Evolutionary conservation across 257 asterid species (phyloP).

Genomic region (Knoxia roxburghii): DNA sequence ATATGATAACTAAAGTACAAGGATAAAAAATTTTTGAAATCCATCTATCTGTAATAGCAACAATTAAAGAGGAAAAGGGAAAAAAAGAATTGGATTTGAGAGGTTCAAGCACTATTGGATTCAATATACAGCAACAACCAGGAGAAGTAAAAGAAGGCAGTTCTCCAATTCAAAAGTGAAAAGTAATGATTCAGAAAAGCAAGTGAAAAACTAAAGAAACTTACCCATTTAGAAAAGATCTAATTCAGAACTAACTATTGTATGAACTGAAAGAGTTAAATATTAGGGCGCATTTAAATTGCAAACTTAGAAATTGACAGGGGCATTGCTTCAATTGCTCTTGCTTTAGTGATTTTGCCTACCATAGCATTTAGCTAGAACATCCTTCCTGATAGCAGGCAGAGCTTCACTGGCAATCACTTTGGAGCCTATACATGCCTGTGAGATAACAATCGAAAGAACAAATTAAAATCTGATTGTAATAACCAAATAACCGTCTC

Average conservation of each 20-base stretch:
- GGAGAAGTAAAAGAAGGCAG: not conserved
- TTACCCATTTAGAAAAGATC: not conserved
- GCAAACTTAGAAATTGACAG: not conserved
- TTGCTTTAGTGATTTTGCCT: conserved; percentile 20
- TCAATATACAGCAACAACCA: not conserved
- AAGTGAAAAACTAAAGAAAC: not conserved
- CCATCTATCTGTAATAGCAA: not conserved
- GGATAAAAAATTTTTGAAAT: not conserved
- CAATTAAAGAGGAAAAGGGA: not conserved
- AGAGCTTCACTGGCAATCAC: conserved; percentile 96
- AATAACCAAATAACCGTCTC: not conserved
- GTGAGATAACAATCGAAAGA: conserved; percentile 19
- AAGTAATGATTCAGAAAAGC: not conserved
- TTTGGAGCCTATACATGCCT: conserved; percentile 96
- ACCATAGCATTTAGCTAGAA: conserved; percentile 98
- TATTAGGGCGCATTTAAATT: not conserved
- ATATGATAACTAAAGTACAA: not conserved
- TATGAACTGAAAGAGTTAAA: not conserved
- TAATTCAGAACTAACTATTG: not conserved
- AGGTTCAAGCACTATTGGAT: not conserved
- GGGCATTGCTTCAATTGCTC: not conserved
- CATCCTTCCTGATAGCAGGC: conserved; percentile 97
- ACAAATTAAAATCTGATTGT: not conserved
- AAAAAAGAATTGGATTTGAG: too few species aligned
- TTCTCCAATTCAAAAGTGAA: not conserved